Evolutionary conservation across 306 rosid genomes (phyloP).

Genomic region (Acacia confusa): DNA sequence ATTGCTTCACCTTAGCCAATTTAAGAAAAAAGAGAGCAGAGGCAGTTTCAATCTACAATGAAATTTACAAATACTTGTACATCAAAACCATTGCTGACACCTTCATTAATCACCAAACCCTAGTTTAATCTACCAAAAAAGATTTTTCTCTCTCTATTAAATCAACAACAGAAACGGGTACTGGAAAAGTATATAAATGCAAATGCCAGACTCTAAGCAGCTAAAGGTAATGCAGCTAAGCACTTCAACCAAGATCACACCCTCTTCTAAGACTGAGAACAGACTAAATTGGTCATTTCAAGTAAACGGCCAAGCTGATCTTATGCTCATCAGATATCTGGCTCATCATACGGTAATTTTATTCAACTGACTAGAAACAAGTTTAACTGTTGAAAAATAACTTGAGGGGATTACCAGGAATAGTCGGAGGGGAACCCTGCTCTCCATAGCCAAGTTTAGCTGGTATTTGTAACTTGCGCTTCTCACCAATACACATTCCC

Average conservation of each 20-base stretch:
- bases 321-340: background rate
- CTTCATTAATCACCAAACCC: background rate
- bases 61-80: background rate
- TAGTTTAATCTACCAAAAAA: background rate
- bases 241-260: background rate
- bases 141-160: background rate
- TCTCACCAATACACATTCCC: slow-evolving; percentile 97
- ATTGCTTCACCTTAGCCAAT: background rate
- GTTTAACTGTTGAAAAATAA: background rate
- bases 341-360: background rate
- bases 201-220: slow-evolving; percentile 1
- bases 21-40: too few relatives aligned
- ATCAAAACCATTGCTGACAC: background rate
- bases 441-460: slow-evolving; percentile 92
- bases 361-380: background rate
- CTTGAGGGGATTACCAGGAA: slow-evolving; percentile 64
- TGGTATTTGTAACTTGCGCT: slow-evolving; percentile 94
- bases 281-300: slow-evolving; percentile 1
- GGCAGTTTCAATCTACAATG: background rate
- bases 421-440: slow-evolving; percentile 89
- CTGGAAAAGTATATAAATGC: background rate
- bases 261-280: background rate
- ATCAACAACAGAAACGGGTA: background rate
- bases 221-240: background rate
- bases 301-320: background rate